These are phyloP conservation scores for Annulohypoxylon maeteangense DNA, from an alignment of 495 filamentous ascomycete genomes.

Conservation along the genomic window DNA sequence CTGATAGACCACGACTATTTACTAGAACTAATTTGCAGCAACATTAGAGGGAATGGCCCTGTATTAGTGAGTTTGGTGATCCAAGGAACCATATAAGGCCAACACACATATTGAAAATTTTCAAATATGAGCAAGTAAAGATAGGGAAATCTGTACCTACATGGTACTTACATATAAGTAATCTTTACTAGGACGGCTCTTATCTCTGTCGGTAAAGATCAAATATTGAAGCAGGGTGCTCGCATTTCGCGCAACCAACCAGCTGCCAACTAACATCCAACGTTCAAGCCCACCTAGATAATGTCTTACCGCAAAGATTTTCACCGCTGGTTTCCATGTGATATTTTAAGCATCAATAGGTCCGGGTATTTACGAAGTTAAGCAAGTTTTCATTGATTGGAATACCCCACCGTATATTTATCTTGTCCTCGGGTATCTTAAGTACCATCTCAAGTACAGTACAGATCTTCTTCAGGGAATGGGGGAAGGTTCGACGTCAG, in stretches of 20 bases:
- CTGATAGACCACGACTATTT: not conserved
- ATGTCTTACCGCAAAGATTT: not conserved
- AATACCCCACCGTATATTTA: conserved; percentile 34
- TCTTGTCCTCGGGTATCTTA: not conserved
- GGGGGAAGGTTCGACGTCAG: conserved; percentile 23
- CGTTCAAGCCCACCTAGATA: not conserved
- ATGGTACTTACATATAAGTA: not conserved
- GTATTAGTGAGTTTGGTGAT: not conserved
- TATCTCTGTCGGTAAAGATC: conserved; percentile 7
- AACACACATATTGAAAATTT: not conserved
- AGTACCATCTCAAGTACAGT: conserved; percentile 11
- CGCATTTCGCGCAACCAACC: conserved; percentile 5
- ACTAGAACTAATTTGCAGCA: not conserved
- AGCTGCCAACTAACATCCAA: conserved; percentile 4
- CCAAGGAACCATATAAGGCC: too few relatives aligned
- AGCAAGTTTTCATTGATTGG: not conserved
- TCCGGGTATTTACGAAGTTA: conserved; percentile 25
- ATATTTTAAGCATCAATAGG: not conserved
- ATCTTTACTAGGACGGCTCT: not conserved
- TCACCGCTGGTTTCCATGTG: conserved; percentile 15
- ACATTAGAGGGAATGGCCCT: not conserved
- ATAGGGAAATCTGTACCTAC: too few relatives aligned
- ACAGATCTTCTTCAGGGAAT: conserved; percentile 16
- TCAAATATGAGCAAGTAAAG: not conserved
- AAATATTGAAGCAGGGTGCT: not conserved